phyloP scores from a whole-genome alignment of 1,284 basidiomycete genomes.

The Baeospora myosura region DNA sequence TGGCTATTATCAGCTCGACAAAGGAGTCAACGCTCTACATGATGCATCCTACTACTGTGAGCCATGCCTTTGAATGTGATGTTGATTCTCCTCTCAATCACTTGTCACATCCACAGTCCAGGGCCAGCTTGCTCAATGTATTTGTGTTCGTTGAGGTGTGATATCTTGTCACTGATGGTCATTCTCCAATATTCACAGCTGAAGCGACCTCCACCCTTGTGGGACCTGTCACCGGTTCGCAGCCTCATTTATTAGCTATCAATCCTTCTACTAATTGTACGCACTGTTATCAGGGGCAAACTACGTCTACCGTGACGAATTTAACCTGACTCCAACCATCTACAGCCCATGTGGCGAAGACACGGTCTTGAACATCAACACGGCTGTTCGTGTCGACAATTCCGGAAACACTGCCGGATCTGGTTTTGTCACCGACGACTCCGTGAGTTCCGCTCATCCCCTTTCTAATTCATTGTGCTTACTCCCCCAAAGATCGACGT shows the following conservation, averaged over 20 bases:
- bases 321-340: constrained; percentile 19
- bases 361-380: constrained; percentile 18
- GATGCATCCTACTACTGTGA: constrained; percentile 10
- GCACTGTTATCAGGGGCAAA: constrained; percentile 12
- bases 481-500: constrained; percentile 2
- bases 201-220: constrained; percentile 8
- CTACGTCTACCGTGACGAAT: constrained; percentile 18
- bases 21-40: constrained; percentile 8
- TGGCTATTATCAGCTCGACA: constrained; percentile 9
- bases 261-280: background rate
- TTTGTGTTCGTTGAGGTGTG: no score
- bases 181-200: background rate
- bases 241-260: background rate
- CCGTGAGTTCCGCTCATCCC: constrained; percentile 3
- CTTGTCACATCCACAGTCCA: constrained; percentile 6
- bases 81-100: no score
- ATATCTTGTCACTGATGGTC: background rate
- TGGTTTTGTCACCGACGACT: constrained; percentile 21
- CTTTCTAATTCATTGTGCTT: background rate
- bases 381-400: constrained; percentile 18
- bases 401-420: constrained; percentile 17
- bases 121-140: constrained; percentile 9
- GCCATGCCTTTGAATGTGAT: no score
- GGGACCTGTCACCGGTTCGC: constrained; percentile 8
- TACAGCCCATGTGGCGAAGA: constrained; percentile 16